Evolutionary conservation across 1,284 basidiomycete genomes (phyloP), one percentile per base, ranked within the genome.

Genomic region (Austroboletus rostrupii): DNA sequence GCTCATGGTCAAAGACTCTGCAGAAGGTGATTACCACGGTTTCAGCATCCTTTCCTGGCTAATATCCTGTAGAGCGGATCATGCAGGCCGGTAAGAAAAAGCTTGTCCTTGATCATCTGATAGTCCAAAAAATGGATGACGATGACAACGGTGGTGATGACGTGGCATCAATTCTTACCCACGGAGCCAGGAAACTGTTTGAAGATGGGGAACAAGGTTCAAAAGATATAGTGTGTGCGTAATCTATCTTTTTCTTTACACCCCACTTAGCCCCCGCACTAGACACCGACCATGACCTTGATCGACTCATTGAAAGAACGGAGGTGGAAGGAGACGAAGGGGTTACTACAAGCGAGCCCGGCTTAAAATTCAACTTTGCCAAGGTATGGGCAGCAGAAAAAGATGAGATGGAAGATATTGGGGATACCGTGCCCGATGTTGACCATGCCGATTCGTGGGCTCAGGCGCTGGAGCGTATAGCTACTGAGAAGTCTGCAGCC

Each of bases 91-190:
- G 90, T 28, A 94, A 94, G 74, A 90, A 90, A 72, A 96, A 95
- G 67, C 78, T 95, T 37, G 86, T 92, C 8, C 74, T 96, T 5
- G 92, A 95, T 61, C 92, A 96, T 70, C 73, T 96, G 14, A 94
- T 96, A 53, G 92, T 92, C 5, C 92, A 95, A 70, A 92, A 92
- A 66, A 92, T 95, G 83, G 88, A 91, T 57, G 81, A 85, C 52
- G 83, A 87, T 46, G 87, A 87, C 42, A 82, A 83, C 28, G 80
- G 77, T 21, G 77, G 82, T 48, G 84, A 87, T 56, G 81, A 92
- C 57, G 72, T 92, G 11, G 81, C 85, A 61, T 90, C 87, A 2
- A 88, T 94, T 56, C 75, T 95, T 6, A 87, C 89, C 19, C 90
- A 85, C 57, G 91, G 92, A 32, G 90, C 90, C 26, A 81, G 85